phyloP scores from a whole-genome alignment of 352 stramenopile species.

The Globisporangium rhizosaccharum region DNA sequence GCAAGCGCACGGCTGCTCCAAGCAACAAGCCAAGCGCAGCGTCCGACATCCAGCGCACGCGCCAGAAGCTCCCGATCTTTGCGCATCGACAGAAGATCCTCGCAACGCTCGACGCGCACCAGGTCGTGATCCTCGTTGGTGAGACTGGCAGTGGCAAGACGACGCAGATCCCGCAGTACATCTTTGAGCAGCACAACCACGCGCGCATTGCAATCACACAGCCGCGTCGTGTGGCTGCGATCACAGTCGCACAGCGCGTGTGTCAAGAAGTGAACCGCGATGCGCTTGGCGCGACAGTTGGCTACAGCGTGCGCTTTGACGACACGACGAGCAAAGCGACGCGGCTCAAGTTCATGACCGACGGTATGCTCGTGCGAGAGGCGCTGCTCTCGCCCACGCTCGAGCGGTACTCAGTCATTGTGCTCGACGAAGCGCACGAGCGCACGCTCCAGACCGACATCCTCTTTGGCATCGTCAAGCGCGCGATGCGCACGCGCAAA shows the following conservation, averaged over 20 bases:
- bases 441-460: constrained; percentile 90
- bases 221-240: constrained; percentile 72
- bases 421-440: constrained; percentile 86
- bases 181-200: constrained; percentile 55
- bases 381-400: constrained; percentile 68
- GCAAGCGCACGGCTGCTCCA: not conserved
- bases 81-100: constrained; percentile 66
- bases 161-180: constrained; percentile 87
- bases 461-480: constrained; percentile 85
- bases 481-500: constrained; percentile 67
- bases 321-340: constrained; percentile 86
- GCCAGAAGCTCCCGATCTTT: constrained; percentile 70
- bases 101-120: constrained; percentile 47
- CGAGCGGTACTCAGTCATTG: constrained; percentile 76
- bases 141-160: constrained; percentile 90
- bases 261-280: constrained; percentile 54
- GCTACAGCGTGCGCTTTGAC: constrained; percentile 94
- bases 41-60: constrained; percentile 49
- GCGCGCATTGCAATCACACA: constrained; percentile 76
- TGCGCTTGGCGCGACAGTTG: constrained; percentile 62
- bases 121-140: constrained; percentile 84
- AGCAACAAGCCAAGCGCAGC: constrained; percentile 7
- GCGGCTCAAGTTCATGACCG: constrained; percentile 93
- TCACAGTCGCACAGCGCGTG: constrained; percentile 81
- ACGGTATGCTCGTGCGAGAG: constrained; percentile 90